phyloP scores from a whole-genome alignment of 2,329 filamentous ascomycete genomes.

The Cladophialophora yegresii region DNA sequence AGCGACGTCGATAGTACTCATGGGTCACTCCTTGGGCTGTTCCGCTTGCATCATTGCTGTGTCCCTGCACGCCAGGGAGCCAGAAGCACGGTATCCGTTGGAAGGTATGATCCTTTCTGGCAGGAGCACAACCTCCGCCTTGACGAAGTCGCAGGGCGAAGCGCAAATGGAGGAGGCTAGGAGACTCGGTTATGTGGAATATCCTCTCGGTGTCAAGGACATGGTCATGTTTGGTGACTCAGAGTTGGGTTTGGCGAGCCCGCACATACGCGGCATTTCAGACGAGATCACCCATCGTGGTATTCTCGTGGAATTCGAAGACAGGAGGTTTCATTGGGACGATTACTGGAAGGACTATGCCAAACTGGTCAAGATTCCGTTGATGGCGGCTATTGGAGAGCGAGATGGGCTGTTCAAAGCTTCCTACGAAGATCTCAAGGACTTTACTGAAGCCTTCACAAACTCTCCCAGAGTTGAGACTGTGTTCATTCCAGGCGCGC shows the following conservation, averaged over 20 bases:
- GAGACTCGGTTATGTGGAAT: slow-evolving; percentile 2
- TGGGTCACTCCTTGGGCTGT: slow-evolving; percentile 11
- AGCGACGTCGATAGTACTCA: not conserved
- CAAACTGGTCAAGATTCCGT: slow-evolving; percentile 3
- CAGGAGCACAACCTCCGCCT: not conserved
- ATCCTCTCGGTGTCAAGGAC: not conserved
- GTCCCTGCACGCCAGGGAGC: slow-evolving; percentile 2
- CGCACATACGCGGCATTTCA: not conserved
- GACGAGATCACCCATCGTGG: slow-evolving; percentile 3
- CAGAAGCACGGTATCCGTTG: not conserved
- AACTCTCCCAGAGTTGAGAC: slow-evolving; percentile 7
- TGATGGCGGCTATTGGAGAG: slow-evolving; percentile 11
- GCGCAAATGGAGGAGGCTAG: not conserved
- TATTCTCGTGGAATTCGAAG: slow-evolving; percentile 2
- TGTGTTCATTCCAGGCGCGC: slow-evolving; percentile 1
- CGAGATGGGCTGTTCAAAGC: slow-evolving; percentile 2
- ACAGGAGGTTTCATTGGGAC: slow-evolving; percentile 7
- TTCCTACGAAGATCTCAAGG: slow-evolving; percentile 1
- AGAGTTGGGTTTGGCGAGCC: not conserved
- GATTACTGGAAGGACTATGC: slow-evolving; percentile 14
- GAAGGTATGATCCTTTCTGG: slow-evolving; percentile 2
- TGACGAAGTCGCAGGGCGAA: not conserved
- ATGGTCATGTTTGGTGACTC: slow-evolving; percentile 5
- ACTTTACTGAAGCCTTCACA: not conserved
- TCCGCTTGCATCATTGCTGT: slow-evolving; percentile 4